phyloP scores from a whole-genome alignment of 1,284 basidiomycete species.

The Leccinum griseonigrum region DNA sequence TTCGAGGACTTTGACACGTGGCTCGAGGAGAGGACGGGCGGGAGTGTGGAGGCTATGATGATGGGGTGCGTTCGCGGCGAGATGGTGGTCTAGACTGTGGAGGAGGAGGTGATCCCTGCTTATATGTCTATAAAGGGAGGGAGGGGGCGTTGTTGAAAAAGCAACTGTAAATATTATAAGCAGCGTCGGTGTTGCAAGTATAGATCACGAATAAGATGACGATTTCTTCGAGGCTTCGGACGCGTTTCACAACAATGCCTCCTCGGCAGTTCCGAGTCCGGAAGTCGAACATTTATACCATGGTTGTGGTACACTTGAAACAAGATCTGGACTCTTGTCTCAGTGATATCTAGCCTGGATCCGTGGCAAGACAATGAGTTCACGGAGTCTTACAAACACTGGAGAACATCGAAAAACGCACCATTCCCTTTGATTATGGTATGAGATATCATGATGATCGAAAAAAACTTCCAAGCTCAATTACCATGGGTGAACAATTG shows the following conservation, averaged over 20 bases:
- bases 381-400: not conserved
- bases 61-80: slow-evolving; percentile 70
- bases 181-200: not conserved
- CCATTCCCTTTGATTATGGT: not conserved
- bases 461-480: not conserved
- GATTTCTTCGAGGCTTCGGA: not conserved
- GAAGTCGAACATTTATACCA: too few species aligned
- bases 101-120: too few species aligned
- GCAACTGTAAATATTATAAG: too few species aligned
- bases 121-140: too few species aligned
- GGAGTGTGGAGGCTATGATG: slow-evolving; percentile 62
- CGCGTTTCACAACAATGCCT: not conserved
- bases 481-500: too few species aligned
- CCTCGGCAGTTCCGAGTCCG: not conserved
- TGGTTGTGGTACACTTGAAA: not conserved
- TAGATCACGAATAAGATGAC: not conserved
- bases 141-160: too few species aligned
- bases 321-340: not conserved
- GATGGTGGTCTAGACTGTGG: slow-evolving; percentile 29
- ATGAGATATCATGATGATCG: not conserved
- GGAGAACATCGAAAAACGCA: not conserved
- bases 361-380: too few species aligned
- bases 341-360: not conserved
- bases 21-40: slow-evolving; percentile 56
- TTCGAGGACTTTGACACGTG: slow-evolving; percentile 68